These are phyloP conservation scores for Boletus tylopilopsis DNA, from an alignment of 768 basidiomycete genomes.

Conservation along the genomic window DNA sequence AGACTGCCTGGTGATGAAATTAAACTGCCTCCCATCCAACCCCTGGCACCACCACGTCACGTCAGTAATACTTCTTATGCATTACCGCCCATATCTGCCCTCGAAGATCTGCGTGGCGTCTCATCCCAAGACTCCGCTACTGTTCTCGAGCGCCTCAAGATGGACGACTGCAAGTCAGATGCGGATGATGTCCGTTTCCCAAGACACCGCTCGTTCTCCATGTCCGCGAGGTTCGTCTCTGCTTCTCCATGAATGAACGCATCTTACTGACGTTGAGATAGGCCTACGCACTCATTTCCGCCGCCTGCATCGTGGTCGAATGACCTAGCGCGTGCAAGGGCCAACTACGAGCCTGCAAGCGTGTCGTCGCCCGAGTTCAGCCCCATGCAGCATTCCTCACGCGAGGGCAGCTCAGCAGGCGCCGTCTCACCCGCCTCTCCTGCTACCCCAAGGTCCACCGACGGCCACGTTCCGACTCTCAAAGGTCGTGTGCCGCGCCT, in stretches of 20 bases:
- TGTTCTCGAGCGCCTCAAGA: slow-evolving; percentile 59
- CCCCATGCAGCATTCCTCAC: slow-evolving; percentile 32
- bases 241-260: neutral
- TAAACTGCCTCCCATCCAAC: slow-evolving; percentile 40
- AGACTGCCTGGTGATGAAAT: slow-evolving; percentile 35
- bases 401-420: slow-evolving; percentile 45
- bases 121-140: slow-evolving; percentile 55
- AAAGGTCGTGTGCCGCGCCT: slow-evolving; percentile 9
- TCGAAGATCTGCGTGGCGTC: slow-evolving; percentile 59
- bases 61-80: slow-evolving; percentile 44
- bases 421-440: slow-evolving; percentile 51
- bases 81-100: slow-evolving; percentile 63
- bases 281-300: slow-evolving; percentile 17
- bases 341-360: slow-evolving; percentile 13
- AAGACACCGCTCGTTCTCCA: slow-evolving; percentile 43
- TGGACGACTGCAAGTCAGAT: slow-evolving; percentile 41
- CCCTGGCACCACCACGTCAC: slow-evolving; percentile 28
- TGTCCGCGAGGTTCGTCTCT: slow-evolving; percentile 32
- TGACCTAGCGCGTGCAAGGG: slow-evolving; percentile 15
- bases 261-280: slow-evolving; percentile 7
- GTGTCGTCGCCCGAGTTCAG: slow-evolving; percentile 18
- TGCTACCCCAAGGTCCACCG: slow-evolving; percentile 48
- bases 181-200: slow-evolving; percentile 30
- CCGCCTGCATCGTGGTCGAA: slow-evolving; percentile 25
- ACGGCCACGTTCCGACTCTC: slow-evolving; percentile 12